Base-by-base conservation (phyloP, 345 rosid genomes). In the Eucalyptus viminalis region DNA sequence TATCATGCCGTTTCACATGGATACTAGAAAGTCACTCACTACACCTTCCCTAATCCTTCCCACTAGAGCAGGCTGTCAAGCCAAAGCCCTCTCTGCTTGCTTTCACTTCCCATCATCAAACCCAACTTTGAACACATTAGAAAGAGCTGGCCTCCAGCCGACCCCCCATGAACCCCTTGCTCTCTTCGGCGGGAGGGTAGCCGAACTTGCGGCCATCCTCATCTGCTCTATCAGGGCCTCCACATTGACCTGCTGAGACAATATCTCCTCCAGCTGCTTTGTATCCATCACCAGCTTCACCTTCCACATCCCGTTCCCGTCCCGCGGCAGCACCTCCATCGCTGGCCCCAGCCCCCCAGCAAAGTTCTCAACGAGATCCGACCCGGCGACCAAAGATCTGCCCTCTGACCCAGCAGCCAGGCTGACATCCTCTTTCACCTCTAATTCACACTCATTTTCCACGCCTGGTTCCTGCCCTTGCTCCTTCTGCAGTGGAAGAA, bases 221-320 rank as follows among this genome's bases (percentile, higher is more conserved):
- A 96, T 94, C 86, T 92, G 95, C 94, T 95, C 97, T 65, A 97
- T 96, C 94, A 96, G 88, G 9, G 93, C 96, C 88, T 96, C 96
- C 4, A 95, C 94, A 56, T 95, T 94, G 43, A 87, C 97, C 90
- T 95, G 91, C 86, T 94, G 95, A 0, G 99, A 92, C 54, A 96
- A 86, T 88, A 97, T 97, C 80, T 96, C 97, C 92, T 90, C 97
- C 92, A 96, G 88, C 83, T 94, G 95, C 92, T 93, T 92, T 5
- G 94, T 90, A 65, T 90, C 91, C n/a, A 96, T 95, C 91, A 92
- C 94, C 89, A 96, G 65, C 89, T 95, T 97, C 88, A 96, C 98
- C 90, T 92, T 96, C 98, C 96, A 96, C 49, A 96, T 95, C 12
- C 97, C 98, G 1, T 97, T 90, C 90, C 93, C 91, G 47, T 93